phyloP scores from a whole-genome alignment of 257 asterid species.

The Salvia hispanica region DNA sequence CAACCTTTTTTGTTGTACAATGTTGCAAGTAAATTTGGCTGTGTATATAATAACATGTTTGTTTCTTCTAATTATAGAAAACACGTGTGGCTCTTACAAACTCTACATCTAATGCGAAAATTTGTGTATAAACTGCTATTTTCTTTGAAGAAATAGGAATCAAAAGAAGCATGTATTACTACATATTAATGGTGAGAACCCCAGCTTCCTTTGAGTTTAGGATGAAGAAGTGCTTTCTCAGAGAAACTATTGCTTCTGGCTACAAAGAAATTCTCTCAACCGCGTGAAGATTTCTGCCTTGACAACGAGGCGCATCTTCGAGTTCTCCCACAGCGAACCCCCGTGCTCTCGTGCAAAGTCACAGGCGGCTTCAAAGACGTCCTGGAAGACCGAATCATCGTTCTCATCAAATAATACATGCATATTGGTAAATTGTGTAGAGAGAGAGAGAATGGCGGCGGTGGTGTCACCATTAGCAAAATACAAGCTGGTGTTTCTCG shows the following conservation, averaged over 20 bases:
- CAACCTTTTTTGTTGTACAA: constrained; percentile 1
- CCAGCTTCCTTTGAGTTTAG: no score
- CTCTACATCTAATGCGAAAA: no score
- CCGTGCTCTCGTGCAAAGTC: constrained; percentile 86
- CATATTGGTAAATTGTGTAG: not conserved
- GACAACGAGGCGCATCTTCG: constrained; percentile 75
- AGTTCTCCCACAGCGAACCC: constrained; percentile 76
- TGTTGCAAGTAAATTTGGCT: constrained; percentile 24
- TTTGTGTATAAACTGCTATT: no score
- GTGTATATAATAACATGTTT: not conserved
- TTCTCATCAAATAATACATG: constrained; percentile 1
- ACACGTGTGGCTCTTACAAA: no score
- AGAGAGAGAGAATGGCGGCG: constrained; percentile 20
- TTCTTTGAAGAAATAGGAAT: no score
- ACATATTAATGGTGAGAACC: no score
- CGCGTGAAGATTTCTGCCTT: constrained; percentile 69
- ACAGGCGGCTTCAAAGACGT: constrained; percentile 81
- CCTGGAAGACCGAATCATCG: constrained; percentile 49
- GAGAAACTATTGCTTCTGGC: constrained; percentile 52
- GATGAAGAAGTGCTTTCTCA: no score
- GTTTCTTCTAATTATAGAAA: not conserved
- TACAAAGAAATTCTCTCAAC: constrained; percentile 84
- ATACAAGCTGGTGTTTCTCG: constrained; percentile 49
- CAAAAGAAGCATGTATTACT: no score
- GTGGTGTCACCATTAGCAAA: constrained; percentile 48